Base-by-base conservation (phyloP, 176 grass and related monocot species). In the Rhynchospora tenuis region DNA sequence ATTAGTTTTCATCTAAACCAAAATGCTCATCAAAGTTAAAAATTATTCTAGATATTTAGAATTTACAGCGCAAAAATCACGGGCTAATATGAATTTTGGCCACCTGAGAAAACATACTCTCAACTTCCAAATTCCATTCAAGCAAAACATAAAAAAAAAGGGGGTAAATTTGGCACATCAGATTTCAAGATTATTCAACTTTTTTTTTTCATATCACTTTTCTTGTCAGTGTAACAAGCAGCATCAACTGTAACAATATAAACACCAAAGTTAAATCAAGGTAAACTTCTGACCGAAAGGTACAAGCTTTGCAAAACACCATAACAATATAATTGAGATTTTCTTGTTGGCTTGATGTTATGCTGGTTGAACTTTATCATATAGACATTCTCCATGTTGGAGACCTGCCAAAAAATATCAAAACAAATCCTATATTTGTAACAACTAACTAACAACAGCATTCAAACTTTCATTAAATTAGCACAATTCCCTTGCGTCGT, bases 401-500 rank as follows among this genome's bases (percentile, higher is more conserved):
- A 74, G n/a, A 67, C n/a, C 44, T 48, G 1, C 9, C 3, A 20
- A 56, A 54, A 22, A 56, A 24, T 11, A 10, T 3, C 7, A 61
- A 11, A 24, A 61, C 7, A 61, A 23, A 51, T 12, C 11, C 11
- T 51, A 51, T 20, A 9, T 61, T 61, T 24, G 19, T 61, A 9
- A 61, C 59, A 23, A 61, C 59, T 9, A 61, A 56, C 55, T 56
- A 14, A 56, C 54, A 77, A 77, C 73, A 56, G 15, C 4, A 55
- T 77, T 65, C 47, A 82, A 51, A 52, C 44, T 54, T 50, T 27
- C 43, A 48, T 33, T 19, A 67, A 38, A 50, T 14, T 57, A 31
- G 48, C 27, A 31, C 23, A 77, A 5, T 57, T 46, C 28, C 76
- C 7, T 20, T 94, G 91, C 58, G 88, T 97, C 50, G 46, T 90